Evolutionary conservation across 2,329 filamentous ascomycete species (phyloP), one percentile per base, ranked within the genome.

Genomic region (Thelonectria blattea): DNA sequence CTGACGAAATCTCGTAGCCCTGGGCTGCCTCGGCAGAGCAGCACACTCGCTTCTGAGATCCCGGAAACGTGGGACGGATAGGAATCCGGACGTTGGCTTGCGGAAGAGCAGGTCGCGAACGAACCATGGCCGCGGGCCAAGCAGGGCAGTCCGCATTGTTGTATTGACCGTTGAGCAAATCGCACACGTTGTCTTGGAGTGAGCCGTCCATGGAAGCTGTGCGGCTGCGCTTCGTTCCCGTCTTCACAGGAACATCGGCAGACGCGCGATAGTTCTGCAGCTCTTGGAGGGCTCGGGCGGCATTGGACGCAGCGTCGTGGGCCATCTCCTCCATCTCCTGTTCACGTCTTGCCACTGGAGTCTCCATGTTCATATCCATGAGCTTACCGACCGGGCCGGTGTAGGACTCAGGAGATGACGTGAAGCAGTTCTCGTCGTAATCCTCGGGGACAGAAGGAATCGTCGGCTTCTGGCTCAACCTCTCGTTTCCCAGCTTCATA

Each of bases 101-200:
- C 1, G 69, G 67, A 18, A 60, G 61, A 15, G 63, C 52, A 41
- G 50, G 67, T 49, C 69, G 69, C 49, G 79, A 72, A 41, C 76
- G 79, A 57, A 79, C 72, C 60, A 80, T 67, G 12, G 73, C 67
- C 45, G 77, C 73, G 34, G 78, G 68, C 75, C 78, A 80, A 15
- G 64, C 50, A 56, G 67, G 60, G 30, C 69, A 69, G 51, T 64
- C 62, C 54, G 63, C 62, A 54, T 58, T 65, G 64, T 73, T 58
- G 64, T 77, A 74, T 52, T 70, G 70, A 34, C 72, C 76, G 46
- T 76, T 76, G 27, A 91, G 78, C 67, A 91, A 80, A 53, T 87
- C 83, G 55, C 88, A 86, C 11, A 91, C 88, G 60, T 89, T 88
- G 61, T 90, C 86, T 70, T 91, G 88, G 9, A 88, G 78, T n/a